Base-by-base conservation (phyloP, 495 filamentous ascomycete species). In the Tuber brumale region DNA sequence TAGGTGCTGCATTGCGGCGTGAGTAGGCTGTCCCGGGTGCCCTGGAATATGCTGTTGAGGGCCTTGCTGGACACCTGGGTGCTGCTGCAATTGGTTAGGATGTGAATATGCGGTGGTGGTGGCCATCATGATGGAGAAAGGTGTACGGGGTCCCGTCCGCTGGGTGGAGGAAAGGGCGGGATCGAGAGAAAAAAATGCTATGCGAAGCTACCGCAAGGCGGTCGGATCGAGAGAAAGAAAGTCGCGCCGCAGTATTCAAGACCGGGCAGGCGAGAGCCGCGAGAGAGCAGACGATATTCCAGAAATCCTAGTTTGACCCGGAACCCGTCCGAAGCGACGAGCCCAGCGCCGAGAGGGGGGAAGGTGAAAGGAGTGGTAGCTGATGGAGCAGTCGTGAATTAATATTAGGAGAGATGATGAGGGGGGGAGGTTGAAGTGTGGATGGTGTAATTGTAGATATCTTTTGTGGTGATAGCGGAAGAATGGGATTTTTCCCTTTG, bases 41-140 rank as follows among this genome's bases (percentile, higher is more conserved):
- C 81, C 81, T 48, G 83, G 81, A 70, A 83, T 81, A 72, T 83
- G 81, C 57, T 82, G 81, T 70, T 83, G 81, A 6, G 81, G 81
- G 27, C 73, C 80, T 74, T 83, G 81, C 70, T 82, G 81, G 72
- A 80, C 79, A 44, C 78, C 81, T 76, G 78, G 76, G 16, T 83
- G 80, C 46, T 82, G 79, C 69, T 81, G 81, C 78, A 82, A 73
- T 74, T 82, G 81, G 69, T 79, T 82, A 48, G 73, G 78, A 51
- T 82, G 76, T 41, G 81, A 74, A 74, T 81, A 83, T 37, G 81
- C 10, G 48, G 48, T 14, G 57, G 51, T 31, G 51, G 57, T 66
- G 72, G 81, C 74, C 78, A 80, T 76, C 81, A 83, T 83, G 66
- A 69, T 79, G 75, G 46, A 43, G 39, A 37, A 51, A 35, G 41